These are phyloP conservation scores for Passiflora organensis DNA, from an alignment of 345 rosid species.

Conservation along the genomic window DNA sequence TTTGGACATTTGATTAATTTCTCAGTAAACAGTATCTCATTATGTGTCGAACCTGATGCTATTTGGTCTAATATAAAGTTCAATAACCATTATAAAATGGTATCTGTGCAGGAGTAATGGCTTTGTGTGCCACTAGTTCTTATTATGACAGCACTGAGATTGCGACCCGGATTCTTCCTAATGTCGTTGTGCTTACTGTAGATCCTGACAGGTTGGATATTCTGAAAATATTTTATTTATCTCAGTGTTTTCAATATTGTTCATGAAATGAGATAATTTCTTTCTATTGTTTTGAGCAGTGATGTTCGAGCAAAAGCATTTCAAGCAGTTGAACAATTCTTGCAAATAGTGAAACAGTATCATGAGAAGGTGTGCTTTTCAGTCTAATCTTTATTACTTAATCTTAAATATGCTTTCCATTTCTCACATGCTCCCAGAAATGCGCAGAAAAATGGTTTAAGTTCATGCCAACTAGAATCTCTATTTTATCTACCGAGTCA, in stretches of 20 bases:
- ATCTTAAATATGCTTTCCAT: neutral
- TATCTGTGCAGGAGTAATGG: conserved; percentile 72
- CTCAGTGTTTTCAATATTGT: too few species aligned
- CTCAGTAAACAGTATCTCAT: too few species aligned
- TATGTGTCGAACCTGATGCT: too few species aligned
- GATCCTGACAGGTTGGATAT: conserved; percentile 83
- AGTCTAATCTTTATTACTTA: conserved; percentile 1
- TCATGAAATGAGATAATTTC: too few species aligned
- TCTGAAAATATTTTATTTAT: conserved; percentile 5
- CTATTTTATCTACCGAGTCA: too few species aligned
- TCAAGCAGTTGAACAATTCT: conserved; percentile 88
- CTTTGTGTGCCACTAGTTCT: conserved; percentile 90
- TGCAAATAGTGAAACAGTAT: conserved; percentile 76
- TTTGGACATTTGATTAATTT: neutral
- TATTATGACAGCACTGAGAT: conserved; percentile 81
- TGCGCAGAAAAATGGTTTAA: too few species aligned
- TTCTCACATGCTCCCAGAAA: neutral
- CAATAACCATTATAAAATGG: conserved; percentile 11
- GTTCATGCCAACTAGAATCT: too few species aligned
- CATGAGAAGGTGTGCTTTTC: conserved; percentile 58
- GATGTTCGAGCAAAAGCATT: conserved; percentile 94
- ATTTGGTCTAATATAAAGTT: neutral
- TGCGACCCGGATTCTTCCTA: conserved; percentile 92
- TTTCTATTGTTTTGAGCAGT: conserved; percentile 38
- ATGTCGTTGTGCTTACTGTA: conserved; percentile 75